Percentiles rank a stretch among this genome's conserved stretches.
Conservation (phyloP, 192 early-diverging fungal genomes). For the Coemansia furcata region DNA sequence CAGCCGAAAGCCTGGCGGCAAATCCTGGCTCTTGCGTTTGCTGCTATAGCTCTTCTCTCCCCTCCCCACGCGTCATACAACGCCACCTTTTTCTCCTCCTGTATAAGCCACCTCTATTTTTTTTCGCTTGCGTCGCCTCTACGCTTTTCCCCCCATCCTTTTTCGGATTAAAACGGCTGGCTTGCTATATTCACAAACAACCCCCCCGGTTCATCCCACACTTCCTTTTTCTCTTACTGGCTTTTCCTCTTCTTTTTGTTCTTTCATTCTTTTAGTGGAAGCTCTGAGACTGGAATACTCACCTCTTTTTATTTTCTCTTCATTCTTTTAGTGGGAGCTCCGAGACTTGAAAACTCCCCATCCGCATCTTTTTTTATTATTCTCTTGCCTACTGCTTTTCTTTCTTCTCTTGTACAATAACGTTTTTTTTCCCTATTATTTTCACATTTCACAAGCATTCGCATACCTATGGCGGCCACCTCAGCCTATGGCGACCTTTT, state of each 20-base stretch:
- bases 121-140: neutral
- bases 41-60: neutral
- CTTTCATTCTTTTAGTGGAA: neutral
- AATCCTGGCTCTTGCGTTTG: neutral
- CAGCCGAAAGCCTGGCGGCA: neutral
- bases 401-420: conserved; percentile 1
- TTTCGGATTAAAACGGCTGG: neutral
- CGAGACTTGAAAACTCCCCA: no score
- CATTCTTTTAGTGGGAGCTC: neutral
- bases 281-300: neutral
- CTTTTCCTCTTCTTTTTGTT: neutral
- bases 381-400: neutral
- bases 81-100: neutral
- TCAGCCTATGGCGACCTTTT: conserved; percentile 9
- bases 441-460: neutral
- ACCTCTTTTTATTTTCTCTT: no score
- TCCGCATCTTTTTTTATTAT: neutral
- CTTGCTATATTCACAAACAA: neutral
- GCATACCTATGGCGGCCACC: neutral
- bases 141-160: neutral
- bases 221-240: neutral
- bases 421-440: neutral
- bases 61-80: neutral
- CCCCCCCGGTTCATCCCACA: neutral
- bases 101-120: neutral